Base-by-base conservation (phyloP, 208 protist genomes). In the Willaertia magna region DNA sequence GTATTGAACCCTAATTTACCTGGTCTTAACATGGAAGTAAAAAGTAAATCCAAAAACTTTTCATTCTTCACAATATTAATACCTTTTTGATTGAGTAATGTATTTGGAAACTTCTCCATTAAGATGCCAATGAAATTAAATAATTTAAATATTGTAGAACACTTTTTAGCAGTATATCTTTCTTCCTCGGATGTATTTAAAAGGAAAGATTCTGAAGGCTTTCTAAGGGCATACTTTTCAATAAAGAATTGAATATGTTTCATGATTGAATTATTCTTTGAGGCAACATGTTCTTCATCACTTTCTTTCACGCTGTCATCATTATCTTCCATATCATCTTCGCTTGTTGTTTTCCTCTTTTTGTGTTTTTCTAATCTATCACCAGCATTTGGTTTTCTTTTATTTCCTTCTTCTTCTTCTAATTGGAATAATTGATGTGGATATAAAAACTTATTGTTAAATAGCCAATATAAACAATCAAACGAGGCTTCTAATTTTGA, bases 391-490 rank as follows among this genome's bases (percentile, higher is more conserved):
- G 9, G 4, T 59, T 6, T 4, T 59, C 51, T 59, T 20, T 59
- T 59, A 22, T 59, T 59, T n/a, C 26, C 51, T 3, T 75, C 30
- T 30, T 79, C 30, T 46, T 47, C 86, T 90, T 76, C 55, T 30
- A 48, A 55, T 43, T 79, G n/a, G 14, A 89, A 84, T n/a, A 88
- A 48, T 46, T 47, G 42, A 2, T 44, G n/a, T 26, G 89, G 89
- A n/a, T 87, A 59, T 0, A 86, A 46, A 12, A 89, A 89, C 16
- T 85, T 76, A 43, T 89, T 86, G 14, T 74, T 79, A 39, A 91
- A 91, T 14, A 88, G 51, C 89, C 89, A 91, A 7, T 87, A 47
- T 30, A 89, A 90, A 43, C 82, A 74, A 52, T 91, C 79, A 16
- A 91, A 52, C 34, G 44, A 47, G 0, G 40, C 20, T 52, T 52